Percentiles rank a stretch among this genome's conserved stretches.
These are phyloP conservation scores for Phytophthora fragariaefolia DNA, from an alignment of 352 stramenopile genomes.

Conservation along the genomic window DNA sequence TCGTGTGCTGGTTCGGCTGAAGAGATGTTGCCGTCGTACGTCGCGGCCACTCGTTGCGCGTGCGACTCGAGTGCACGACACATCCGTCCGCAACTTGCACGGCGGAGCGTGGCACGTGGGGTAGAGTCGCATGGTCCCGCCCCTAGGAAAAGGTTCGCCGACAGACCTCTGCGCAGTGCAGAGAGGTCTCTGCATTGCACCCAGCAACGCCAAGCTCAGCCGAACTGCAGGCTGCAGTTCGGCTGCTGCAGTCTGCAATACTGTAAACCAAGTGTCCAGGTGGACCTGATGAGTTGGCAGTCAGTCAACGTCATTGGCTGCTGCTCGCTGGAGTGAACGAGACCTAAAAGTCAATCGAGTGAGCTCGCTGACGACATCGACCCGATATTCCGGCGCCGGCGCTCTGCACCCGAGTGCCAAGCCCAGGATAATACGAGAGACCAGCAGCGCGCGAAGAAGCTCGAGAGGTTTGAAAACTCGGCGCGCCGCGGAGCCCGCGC, in stretches of 20 bases:
- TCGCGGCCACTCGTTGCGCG: slow-evolving; percentile 2
- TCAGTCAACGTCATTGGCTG: too few species aligned
- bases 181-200: neutral
- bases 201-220: too few species aligned
- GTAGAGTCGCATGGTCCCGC: too few species aligned
- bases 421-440: slow-evolving; percentile 23
- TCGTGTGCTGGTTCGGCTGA: slow-evolving; percentile 25
- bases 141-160: neutral
- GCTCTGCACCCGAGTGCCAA: slow-evolving; percentile 19
- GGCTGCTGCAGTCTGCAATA: too few species aligned
- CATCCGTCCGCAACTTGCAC: slow-evolving; percentile 8
- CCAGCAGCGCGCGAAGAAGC: slow-evolving; percentile 2
- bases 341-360: too few species aligned
- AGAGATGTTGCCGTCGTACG: slow-evolving; percentile 19
- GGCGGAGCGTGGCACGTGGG: slow-evolving; percentile 1
- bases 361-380: neutral
- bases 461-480: slow-evolving; percentile 23
- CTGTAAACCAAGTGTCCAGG: too few species aligned
- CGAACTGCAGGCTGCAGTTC: too few species aligned
- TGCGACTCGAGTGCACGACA: slow-evolving; percentile 28
- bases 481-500: neutral
- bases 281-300: too few species aligned
- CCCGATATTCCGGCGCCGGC: slow-evolving; percentile 9
- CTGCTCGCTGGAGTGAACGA: too few species aligned
- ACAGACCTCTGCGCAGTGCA: too few species aligned